Evolutionary conservation across 257 asterid species (phyloP), one percentile per base, ranked within the genome.

Genomic region (Jacaranda copaia): DNA sequence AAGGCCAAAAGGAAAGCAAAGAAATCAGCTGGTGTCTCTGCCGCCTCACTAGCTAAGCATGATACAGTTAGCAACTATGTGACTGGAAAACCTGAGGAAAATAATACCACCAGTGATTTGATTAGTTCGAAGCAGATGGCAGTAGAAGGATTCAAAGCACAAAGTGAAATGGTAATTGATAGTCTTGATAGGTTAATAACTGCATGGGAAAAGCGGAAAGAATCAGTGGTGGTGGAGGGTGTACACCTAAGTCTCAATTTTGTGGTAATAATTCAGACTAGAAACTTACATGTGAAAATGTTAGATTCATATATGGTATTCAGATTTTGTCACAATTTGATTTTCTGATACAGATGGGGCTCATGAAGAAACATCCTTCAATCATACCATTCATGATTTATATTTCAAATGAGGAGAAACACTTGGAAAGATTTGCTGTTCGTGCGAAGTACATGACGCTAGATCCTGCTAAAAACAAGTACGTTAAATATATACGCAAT

Each of bases 151-250:
- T 93, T 81, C 74, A 91, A 93, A 82, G 98, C 98, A 72, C 98
- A 93, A 78, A 93, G 98, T 79, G 98, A 93, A 87, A 93, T 93
- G 98, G 98, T 93, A 59, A 93, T 93, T 63, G 98, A 93, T 69
- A 93, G 98, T 81, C 98, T 93, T 25, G 97, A 93, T 76, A 91
- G 97, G 68, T 89, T 93, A 81, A 93, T 93, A 75, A 89, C 97
- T 39, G 89, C 90, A 9, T 93, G 98, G 98, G 98, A 93, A 82
- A 88, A 91, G 73, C 87, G 93, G 79, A 91, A 90, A 81, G 97
- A 93, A 75, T 93, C 98, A 11, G 98, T 91, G 8, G 97, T 93
- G 57, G 98, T 93, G 75, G 98, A 93, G 91, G 98, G 98, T 40
- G 98, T 93, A 70, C 98, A 93, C 84, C 79, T 93, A 75, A 93